A percentile compares a stretch with the other conserved stretches of the same genome.
Conservation (phyloP, 257 asterid species). For the Nemophila menziesii region DNA sequence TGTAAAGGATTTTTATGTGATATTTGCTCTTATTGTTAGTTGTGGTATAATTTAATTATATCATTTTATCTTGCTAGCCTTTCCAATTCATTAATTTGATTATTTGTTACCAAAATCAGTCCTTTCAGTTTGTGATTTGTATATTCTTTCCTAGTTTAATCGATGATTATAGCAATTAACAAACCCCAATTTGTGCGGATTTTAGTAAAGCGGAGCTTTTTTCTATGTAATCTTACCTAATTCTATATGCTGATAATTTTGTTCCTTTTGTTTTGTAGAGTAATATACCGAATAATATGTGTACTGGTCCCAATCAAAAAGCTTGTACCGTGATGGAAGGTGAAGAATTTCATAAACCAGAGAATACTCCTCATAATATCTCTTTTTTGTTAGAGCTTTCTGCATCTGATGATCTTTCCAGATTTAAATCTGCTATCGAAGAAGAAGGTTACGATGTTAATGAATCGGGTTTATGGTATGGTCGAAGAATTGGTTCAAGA, state of each 20-base stretch:
- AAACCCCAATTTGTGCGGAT: too few species aligned
- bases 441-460: constrained; percentile 17
- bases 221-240: too few species aligned
- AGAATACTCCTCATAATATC: constrained; percentile 7
- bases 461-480: constrained; percentile 28
- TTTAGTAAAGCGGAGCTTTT: too few species aligned
- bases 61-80: too few species aligned
- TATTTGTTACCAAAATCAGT: not conserved
- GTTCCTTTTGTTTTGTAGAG: constrained; percentile 4
- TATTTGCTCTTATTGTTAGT: not conserved
- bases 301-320: constrained; percentile 18
- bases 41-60: not conserved
- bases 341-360: constrained; percentile 6
- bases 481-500: constrained; percentile 24
- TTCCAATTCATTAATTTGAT: not conserved
- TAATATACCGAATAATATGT: constrained; percentile 10
- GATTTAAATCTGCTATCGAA: constrained; percentile 25
- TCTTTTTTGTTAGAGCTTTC: constrained; percentile 25
- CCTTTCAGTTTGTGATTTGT: not conserved
- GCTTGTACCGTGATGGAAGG: constrained; percentile 14
- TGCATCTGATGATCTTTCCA: constrained; percentile 27
- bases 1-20: too few species aligned
- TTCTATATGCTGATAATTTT: not conserved
- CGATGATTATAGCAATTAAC: too few species aligned
- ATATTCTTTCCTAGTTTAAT: too few species aligned